Conservation (phyloP, 1,139 yeast genomes). For the Candida labiduridarum region DNA sequence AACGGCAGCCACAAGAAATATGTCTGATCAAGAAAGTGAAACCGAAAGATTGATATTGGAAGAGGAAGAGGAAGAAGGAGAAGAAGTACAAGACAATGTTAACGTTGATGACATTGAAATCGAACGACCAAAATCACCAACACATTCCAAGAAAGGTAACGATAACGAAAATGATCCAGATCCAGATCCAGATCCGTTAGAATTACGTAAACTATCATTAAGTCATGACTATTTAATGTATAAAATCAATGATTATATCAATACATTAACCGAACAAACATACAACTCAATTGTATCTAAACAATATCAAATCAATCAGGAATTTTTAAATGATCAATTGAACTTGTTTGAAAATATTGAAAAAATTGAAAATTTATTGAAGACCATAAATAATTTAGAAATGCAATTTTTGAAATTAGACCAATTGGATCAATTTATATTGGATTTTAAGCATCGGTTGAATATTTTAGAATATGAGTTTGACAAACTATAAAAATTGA, state of each 20-base stretch:
- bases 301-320: constrained; percentile 31
- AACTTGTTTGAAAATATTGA: constrained; percentile 45
- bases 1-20: background rate
- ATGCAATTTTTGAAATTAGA: constrained; percentile 66
- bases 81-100: background rate
- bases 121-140: constrained; percentile 2
- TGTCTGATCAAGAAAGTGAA: constrained; percentile 1
- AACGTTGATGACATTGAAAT: background rate
- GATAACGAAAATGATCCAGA: constrained; percentile 16
- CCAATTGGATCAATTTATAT: constrained; percentile 57
- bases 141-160: constrained; percentile 4
- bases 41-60: background rate
- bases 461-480: constrained; percentile 28
- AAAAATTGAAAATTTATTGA: constrained; percentile 43
- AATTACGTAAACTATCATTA: constrained; percentile 58
- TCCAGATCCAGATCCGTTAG: constrained; percentile 68
- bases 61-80: background rate
- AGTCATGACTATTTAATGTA: constrained; percentile 65
- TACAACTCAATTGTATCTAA: constrained; percentile 31
- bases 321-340: constrained; percentile 39
- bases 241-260: constrained; percentile 58
- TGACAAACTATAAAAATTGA: constrained; percentile 6
- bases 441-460: constrained; percentile 38
- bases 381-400: constrained; percentile 58
- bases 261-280: constrained; percentile 40